phyloP scores from a whole-genome alignment of 2,329 filamentous ascomycete species.

The Canariomyces notabilis region DNA sequence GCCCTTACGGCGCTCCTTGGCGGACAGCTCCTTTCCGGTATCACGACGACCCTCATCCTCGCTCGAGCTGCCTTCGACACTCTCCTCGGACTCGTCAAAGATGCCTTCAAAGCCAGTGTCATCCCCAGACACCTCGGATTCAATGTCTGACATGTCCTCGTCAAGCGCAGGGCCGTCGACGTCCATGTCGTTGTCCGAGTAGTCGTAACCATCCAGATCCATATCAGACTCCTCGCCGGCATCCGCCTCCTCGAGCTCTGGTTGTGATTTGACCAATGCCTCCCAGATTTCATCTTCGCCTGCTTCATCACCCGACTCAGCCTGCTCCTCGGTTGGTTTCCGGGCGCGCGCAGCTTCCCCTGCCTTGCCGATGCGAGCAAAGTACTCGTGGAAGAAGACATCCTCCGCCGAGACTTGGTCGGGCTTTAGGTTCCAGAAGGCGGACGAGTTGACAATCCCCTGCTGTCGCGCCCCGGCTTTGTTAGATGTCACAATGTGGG shows the following conservation, averaged over 20 bases:
- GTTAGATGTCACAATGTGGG: constrained; percentile 52
- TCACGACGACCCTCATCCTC: constrained; percentile 39
- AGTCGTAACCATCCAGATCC: constrained; percentile 43
- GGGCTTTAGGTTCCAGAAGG: constrained; percentile 88
- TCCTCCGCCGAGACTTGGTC: constrained; percentile 86
- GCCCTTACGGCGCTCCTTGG: constrained; percentile 34
- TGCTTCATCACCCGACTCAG: constrained; percentile 49
- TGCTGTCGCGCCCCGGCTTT: constrained; percentile 37
- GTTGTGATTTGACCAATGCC: constrained; percentile 32
- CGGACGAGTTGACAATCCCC: constrained; percentile 68
- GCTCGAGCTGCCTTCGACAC: constrained; percentile 37
- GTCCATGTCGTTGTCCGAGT: constrained; percentile 38
- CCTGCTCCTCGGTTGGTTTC: constrained; percentile 66
- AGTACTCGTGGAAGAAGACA: constrained; percentile 98
- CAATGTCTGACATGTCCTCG: constrained; percentile 41
- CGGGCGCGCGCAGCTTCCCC: constrained; percentile 50
- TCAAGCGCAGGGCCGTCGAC: constrained; percentile 29
- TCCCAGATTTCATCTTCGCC: constrained; percentile 34
- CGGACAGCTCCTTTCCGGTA: constrained; percentile 33
- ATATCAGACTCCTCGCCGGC: constrained; percentile 45
- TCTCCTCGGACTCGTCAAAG: constrained; percentile 35
- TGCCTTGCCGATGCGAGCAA: constrained; percentile 65
- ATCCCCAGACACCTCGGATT: constrained; percentile 27
- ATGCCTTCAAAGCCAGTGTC: constrained; percentile 36
- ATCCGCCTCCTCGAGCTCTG: constrained; percentile 42